Percentiles rank a stretch among this genome's conserved stretches.
These are phyloP conservation scores for Trametes sp. DNA, from an alignment of 1,284 basidiomycete species.

Conservation along the genomic window DNA sequence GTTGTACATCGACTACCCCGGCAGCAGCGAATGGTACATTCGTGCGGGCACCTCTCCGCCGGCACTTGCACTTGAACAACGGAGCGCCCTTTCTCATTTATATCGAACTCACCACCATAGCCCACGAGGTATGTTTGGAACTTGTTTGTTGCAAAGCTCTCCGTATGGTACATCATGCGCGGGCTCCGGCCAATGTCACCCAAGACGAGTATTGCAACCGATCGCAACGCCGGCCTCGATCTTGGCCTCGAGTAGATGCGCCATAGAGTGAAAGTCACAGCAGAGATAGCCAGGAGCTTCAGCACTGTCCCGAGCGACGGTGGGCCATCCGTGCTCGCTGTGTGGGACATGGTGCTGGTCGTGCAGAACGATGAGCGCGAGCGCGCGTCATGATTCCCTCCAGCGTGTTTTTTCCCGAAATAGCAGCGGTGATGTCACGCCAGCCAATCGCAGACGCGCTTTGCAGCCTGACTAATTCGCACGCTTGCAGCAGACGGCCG, in stretches of 20 bases:
- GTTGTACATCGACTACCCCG: neutral
- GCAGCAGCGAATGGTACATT: too few species aligned
- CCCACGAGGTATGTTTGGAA: conserved; percentile 89
- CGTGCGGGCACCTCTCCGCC: too few species aligned
- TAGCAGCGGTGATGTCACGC: conserved; percentile 26
- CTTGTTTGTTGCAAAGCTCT: conserved; percentile 85
- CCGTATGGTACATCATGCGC: conserved; percentile 98
- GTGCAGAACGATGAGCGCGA: conserved; percentile 15
- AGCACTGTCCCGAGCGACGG: conserved; percentile 2
- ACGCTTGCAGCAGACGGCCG: neutral
- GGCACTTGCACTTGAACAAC: too few species aligned
- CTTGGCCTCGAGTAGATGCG: conserved; percentile 19
- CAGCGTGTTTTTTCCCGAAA: conserved; percentile 1
- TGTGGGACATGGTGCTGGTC: conserved; percentile 22
- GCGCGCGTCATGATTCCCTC: conserved; percentile 5
- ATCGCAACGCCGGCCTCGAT: conserved; percentile 56
- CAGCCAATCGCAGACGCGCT: conserved; percentile 16
- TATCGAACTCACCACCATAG: conserved; percentile 71
- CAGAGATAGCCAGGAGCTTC: neutral
- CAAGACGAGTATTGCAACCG: conserved; percentile 90
- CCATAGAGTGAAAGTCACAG: conserved; percentile 24
- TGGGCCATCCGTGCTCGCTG: conserved; percentile 9
- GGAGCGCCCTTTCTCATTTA: neutral
- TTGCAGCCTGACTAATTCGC: conserved; percentile 20
- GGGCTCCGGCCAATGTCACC: conserved; percentile 97